phyloP scores from a whole-genome alignment of 2,329 filamentous ascomycete genomes.

The Zasmidium cellare region DNA sequence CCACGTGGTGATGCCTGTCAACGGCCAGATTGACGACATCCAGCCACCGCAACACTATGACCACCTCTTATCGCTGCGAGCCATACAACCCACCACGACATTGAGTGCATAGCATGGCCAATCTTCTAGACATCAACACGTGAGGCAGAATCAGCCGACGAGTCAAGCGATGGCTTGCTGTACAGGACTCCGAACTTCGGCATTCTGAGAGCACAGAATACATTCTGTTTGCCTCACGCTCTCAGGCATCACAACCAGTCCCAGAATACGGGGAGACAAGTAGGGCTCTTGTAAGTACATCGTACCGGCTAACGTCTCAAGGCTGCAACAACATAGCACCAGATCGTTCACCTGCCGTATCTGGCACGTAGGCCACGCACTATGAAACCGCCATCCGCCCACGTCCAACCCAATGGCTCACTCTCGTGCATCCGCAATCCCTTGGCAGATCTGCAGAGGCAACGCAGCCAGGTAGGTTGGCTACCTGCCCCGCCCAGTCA shows the following conservation, averaged over 20 bases:
- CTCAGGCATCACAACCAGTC: too few species aligned
- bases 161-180: too few species aligned
- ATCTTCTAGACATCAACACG: too few species aligned
- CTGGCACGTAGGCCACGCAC: not conserved
- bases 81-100: too few species aligned
- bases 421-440: not conserved
- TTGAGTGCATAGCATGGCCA: too few species aligned
- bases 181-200: too few species aligned
- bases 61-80: not conserved
- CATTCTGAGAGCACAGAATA: too few species aligned
- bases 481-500: not conserved
- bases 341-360: not conserved
- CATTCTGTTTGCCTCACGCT: too few species aligned
- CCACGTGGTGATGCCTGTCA: not conserved
- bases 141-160: too few species aligned
- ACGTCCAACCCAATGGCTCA: not conserved
- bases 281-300: too few species aligned
- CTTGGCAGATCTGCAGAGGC: not conserved
- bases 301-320: not conserved
- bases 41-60: not conserved
- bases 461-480: not conserved
- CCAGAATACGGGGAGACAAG: too few species aligned
- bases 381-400: not conserved
- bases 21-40: not conserved
- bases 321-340: not conserved